Evolutionary conservation across 2,329 filamentous ascomycete genomes (phyloP), one percentile per base, ranked within the genome.

Genomic region (Colletotrichum sp.): DNA sequence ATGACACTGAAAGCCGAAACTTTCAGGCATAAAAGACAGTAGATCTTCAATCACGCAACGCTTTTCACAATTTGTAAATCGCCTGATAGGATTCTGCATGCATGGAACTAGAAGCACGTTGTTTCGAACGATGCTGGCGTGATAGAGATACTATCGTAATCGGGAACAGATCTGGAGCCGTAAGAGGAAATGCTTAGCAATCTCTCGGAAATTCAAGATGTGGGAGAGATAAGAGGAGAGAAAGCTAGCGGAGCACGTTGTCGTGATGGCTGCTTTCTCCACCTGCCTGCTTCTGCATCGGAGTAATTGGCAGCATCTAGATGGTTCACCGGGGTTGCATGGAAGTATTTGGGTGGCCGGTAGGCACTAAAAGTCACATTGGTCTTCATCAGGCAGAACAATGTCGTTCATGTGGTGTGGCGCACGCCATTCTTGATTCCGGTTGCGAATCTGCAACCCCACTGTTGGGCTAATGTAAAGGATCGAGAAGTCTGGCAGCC

Each of bases 1-100:
- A 21, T 48, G 5, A n/a, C 18, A n/a, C 18, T n/a, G 18, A n/a
- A n/a, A n/a, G 10, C 2, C 9, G 18, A n/a, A 12, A 48, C 0
- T 0, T 6, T n/a, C 18, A n/a, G 39, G 39, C 18, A n/a, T 48
- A n/a, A 48, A n/a, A 48, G 18, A 48, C 10, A 48, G 18, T 12
- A 48, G 9, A n/a, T n/a, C 9, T 21, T 21, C 39, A 12, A 48
- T n/a, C 39, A 48, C 39, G 39, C 39, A 48, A 48, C 39, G 9
- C 39, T 7, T n/a, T 7, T 7, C 39, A n/a, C 18, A 0, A 4
- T n/a, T n/a, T n/a, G 39, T 10, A 48, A 48, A 48, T 48, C 39
- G 39, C 9, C 9, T 12, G 39, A n/a, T n/a, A 48, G 39, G 39
- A 48, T 48, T 48, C 3, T n/a, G 18, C 39, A 21, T 21, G 18